Evolutionary conservation across 2,329 filamentous ascomycete species (phyloP), one percentile per base, ranked within the genome.

Genomic region (Ilyonectria sp.): DNA sequence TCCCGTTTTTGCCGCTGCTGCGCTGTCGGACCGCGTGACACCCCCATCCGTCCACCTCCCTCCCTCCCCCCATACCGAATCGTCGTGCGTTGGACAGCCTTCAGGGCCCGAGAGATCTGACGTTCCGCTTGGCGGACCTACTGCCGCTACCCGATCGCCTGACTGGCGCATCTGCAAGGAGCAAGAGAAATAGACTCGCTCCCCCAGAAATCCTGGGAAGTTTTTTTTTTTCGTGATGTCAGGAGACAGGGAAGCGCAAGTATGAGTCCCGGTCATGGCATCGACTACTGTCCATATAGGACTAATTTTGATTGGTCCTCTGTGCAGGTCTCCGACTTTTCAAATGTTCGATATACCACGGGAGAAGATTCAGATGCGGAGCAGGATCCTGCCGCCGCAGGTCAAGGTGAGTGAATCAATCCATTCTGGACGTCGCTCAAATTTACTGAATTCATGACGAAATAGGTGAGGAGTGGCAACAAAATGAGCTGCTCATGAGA

Each of bases 301-400:
- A 73, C 81, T 64, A 78, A 80, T 68, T 65, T 82, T 76, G 78
- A 81, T 73, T 81, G 75, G 70, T 73, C 75, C 65, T 72, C 80
- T 70, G 77, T 85, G 63, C 79, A 84, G 71, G 81, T 77, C 67
- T 80, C 82, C 69, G 76, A 85, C 72, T 85, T 82, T 76, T 82
- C 81, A 68, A 78, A 83, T 35, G 75, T 85, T 57, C 77, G 83
- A 68, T 85, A 80, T 72, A 80, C 50, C n/a, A 11, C 17, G 79
- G 59, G 76, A 81, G 58, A 79, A 44, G 79, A 84, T 63, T 82
- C 82, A 56, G 84, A 85, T n/a, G 75, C 74, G 15, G 83, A 83
- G 44, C 74, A 78, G 59, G 74, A 69, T 57, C 50, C 60, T 19
- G 67, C 68, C 33, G 65, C 69, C 67, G 74, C 65, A 23, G 68